Evolutionary conservation across 768 basidiomycete genomes (phyloP), one percentile per base, ranked within the genome.

Genomic region (Lactarius deliciosus): DNA sequence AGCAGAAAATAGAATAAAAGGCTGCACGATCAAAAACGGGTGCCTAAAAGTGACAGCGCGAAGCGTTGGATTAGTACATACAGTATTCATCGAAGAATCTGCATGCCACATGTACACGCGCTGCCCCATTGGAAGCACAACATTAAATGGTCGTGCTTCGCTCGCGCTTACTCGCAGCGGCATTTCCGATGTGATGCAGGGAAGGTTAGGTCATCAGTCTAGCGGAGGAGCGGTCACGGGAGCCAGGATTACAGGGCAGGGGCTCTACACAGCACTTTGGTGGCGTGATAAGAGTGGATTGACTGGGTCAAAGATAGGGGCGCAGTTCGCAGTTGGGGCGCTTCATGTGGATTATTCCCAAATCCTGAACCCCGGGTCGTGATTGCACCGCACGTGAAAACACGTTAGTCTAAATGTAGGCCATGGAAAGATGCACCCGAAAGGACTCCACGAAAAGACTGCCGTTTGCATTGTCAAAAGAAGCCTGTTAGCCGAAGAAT

Each of bases 141-240:
- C 28, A 30, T 57, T 30, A 18, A 38, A 28, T 18, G 40, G 18
- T 55, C 6, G 41, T 30, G 57, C 34, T 58, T 43, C 36, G 16
- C 55, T n/a, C 32, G 58, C 30, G 63, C 55, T 55, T 55, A n/a
- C 22, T 45, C 16, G 22, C 22, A 18, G 28, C 6, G 11, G 41
- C 64, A 15, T 58, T 56, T 41, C 56, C 43, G 65, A 66, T 66
- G 56, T 63, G 65, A 66, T 66, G 65, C 47, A 8, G 54, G 45
- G 2, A 7, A 58, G 6, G 25, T 43, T 25, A 47, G 56, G 45
- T 57, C 28, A 61, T 11, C n/a, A 40, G 55, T 34, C 15, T 22
- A 28, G n/a, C 25, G 25, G 25, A 3, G 36, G 22, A 16, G 20
- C 43, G 43, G 55, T 57, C 65, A 57, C 40, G 65, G 45, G 65